Evolutionary conservation across 2,329 filamentous ascomycete species (phyloP).

Genomic region (Daldinia sp.): DNA sequence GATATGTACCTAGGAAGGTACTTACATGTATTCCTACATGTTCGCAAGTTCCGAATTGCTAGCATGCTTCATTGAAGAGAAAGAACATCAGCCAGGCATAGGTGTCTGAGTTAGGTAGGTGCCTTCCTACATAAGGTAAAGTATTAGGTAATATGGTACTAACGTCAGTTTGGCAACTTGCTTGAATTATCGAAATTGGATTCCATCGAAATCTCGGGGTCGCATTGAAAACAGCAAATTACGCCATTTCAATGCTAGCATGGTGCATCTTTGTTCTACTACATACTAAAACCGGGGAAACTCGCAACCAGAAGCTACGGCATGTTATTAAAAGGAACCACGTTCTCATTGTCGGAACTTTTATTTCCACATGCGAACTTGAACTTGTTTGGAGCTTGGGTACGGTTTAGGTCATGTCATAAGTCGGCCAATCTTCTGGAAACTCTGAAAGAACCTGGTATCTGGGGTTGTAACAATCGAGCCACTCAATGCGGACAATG

Average conservation of each 20-base stretch:
- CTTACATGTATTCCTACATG: neutral
- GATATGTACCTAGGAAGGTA: neutral
- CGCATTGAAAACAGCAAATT: constrained; percentile 40
- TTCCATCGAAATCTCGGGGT: constrained; percentile 18
- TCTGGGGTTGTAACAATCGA: constrained; percentile 30
- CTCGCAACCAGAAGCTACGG: constrained; percentile 15
- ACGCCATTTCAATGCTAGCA: constrained; percentile 30
- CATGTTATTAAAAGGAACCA: constrained; percentile 8
- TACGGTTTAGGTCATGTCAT: constrained; percentile 11
- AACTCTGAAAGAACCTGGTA: constrained; percentile 33
- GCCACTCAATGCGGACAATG: constrained; percentile 25
- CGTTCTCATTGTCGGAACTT: constrained; percentile 15
- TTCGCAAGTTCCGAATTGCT: neutral
- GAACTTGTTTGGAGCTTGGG: neutral
- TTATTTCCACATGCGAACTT: constrained; percentile 12
- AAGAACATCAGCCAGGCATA: neutral
- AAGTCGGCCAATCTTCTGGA: constrained; percentile 29
- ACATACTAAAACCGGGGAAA: constrained; percentile 19
- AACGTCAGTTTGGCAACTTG: constrained; percentile 13
- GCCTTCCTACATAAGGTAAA: neutral
- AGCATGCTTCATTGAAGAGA: neutral
- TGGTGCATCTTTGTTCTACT: constrained; percentile 20
- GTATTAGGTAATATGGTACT: neutral
- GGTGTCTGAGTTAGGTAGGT: no score
- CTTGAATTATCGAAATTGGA: constrained; percentile 32